Evolutionary conservation across 2,329 filamentous ascomycete species (phyloP).

Genomic region (Colletotrichum sp.): DNA sequence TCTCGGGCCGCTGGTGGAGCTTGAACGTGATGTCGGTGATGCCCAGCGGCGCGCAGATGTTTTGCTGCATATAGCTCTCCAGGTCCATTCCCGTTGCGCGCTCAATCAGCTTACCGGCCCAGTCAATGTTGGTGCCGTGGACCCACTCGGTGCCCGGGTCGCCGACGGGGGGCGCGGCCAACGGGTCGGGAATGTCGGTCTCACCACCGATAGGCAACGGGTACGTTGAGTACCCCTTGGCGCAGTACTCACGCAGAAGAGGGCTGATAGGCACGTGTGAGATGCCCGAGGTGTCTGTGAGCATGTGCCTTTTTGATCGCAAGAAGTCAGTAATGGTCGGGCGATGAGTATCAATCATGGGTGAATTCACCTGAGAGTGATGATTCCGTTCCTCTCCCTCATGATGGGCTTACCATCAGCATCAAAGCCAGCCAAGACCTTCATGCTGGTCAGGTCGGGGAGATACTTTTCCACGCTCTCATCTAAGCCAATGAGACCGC

Average conservation of each 20-base stretch:
- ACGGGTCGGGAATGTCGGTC: not conserved
- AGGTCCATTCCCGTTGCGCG: slow-evolving; percentile 46
- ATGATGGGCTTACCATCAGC: slow-evolving; percentile 41
- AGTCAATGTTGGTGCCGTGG: slow-evolving; percentile 56
- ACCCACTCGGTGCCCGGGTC: slow-evolving; percentile 37
- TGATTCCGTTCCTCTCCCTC: slow-evolving; percentile 33
- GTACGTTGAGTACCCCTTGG: not conserved
- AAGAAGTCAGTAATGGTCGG: not conserved
- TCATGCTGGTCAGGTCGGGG: slow-evolving; percentile 52
- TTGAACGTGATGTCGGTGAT: slow-evolving; percentile 7
- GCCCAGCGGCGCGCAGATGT: slow-evolving; percentile 39
- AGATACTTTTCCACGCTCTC: slow-evolving; percentile 48
- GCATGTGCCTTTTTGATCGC: slow-evolving; percentile 28
- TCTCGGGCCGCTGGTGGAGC: slow-evolving; percentile 29
- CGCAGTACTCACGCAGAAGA: slow-evolving; percentile 24
- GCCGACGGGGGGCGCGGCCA: not conserved
- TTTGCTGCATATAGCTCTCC: slow-evolving; percentile 45
- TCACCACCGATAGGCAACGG: not conserved
- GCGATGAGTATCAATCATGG: not conserved
- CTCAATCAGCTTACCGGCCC: slow-evolving; percentile 57
- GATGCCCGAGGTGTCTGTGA: slow-evolving; percentile 55
- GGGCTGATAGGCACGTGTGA: slow-evolving; percentile 48
- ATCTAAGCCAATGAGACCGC: slow-evolving; percentile 50
- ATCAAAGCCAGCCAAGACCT: slow-evolving; percentile 53
- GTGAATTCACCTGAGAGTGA: slow-evolving; percentile 43